phyloP scores from a whole-genome alignment of 257 asterid species.

The Nicotiana benthamiana region DNA sequence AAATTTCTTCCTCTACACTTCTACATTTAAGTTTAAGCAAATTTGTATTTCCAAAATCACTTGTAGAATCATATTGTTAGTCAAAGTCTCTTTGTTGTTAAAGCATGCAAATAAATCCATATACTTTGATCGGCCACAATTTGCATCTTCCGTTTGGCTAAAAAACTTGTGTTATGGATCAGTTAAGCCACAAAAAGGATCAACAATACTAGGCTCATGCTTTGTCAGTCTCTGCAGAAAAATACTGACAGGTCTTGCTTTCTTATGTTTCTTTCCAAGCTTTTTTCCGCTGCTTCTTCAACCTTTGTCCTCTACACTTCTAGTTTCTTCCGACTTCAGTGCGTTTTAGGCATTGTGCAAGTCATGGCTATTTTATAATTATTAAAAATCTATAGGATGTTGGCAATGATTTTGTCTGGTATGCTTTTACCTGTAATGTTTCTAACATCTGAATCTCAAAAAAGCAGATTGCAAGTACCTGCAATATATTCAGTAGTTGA shows the following conservation, averaged over 20 bases:
- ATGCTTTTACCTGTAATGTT: background rate
- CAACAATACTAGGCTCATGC: background rate
- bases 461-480: background rate
- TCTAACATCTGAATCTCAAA: background rate
- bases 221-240: background rate
- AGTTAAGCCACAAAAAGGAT: background rate
- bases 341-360: background rate
- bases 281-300: background rate
- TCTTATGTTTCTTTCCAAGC: background rate
- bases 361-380: background rate
- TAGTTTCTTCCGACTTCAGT: background rate
- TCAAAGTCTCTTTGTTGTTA: background rate
- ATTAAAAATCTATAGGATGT: background rate
- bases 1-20: no score
- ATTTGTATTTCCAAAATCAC: background rate
- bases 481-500: conserved; percentile 8
- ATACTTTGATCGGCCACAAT: background rate
- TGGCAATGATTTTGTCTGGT: background rate
- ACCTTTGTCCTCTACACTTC: background rate
- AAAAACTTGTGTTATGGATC: background rate
- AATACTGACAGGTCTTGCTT: background rate
- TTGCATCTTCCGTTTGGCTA: background rate
- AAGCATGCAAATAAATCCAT: background rate
- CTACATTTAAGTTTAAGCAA: background rate
- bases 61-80: background rate